Evolutionary conservation across 108 stramenopile species (phyloP), one percentile per base, ranked within the genome.

Genomic region (Tribonema minus): DNA sequence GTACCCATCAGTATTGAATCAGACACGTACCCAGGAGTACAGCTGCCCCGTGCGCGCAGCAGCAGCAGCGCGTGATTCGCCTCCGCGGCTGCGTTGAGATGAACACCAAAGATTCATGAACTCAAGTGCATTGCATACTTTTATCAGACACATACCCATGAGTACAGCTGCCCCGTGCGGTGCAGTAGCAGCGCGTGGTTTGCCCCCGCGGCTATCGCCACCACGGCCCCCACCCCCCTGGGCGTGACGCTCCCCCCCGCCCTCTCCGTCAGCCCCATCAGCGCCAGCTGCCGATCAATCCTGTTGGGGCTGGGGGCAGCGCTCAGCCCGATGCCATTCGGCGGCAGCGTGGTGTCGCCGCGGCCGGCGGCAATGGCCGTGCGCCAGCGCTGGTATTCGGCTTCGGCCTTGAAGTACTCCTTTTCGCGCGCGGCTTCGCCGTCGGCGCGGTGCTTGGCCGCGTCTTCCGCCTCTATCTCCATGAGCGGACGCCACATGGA

Each of bases 111-210:
- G n/a, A n/a, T n/a, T 9, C 46, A 54, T 54, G 46, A 54, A 54
- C 46, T n/a, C n/a, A n/a, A n/a, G 46, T 54, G 46, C 15, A 54
- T 54, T 54, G 15, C 46, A 20, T 9, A 9, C 9, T 54, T 9
- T 54, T 20, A 54, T 54, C 20, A 54, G 15, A n/a, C 20, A 54
- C 46, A 15, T 20, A 54, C 46, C 88, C 88, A 88, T 30, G 84
- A 76, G 80, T 88, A 88, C 23, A 88, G 59, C 77, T 59, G 54
- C 29, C 87, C 88, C 23, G 84, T 72, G 20, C 76, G 36, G 38
- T 88, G 84, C 39, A 90, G 72, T 6, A 86, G 71, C 29, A 78
- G 81, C 7, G 80, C 86, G 73, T 90, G 90, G 61, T 88, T 78
- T 7, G 86, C 59, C n/a, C 90, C 90, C 4, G 85, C 89, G 2